Base-by-base conservation (phyloP, 352 stramenopile genomes). In the Pythium coloratum region DNA sequence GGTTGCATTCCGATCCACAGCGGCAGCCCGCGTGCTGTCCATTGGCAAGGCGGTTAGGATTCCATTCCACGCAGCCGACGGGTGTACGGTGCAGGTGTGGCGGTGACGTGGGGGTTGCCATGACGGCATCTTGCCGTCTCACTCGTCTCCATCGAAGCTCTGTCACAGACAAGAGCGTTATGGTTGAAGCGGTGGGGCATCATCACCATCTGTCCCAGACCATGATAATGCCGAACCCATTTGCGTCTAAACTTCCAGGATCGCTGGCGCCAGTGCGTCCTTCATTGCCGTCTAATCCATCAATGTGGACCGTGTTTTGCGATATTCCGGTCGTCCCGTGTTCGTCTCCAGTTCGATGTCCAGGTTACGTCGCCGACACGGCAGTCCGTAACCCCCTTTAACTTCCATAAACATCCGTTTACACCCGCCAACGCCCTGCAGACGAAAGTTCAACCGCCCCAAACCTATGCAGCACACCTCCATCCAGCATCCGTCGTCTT, bases 321-420 rank as follows among this genome's bases (percentile, higher is more conserved):
- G 46, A 64, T 33, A 66, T 57, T 55, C 38, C 42, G 60, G 42
- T 61, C 49, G 28, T 59, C 24, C 53, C 51, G 14, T 20, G 47
- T 71, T 71, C 65, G 65, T 71, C 58, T 71, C 51, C 65, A 71
- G 32, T 28, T 55, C 42, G 34, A 30, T n/a, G 16, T 38, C 7
- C 9, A 42, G 24, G n/a, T 28, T 55, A 18, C 26, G 42, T 14
- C n/a, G n/a, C 51, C 9, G 38, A 60, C 50, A 67, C 59, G 59
- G 36, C 24, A 56, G 47, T 32, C 32, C 0, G 14, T 60, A 69
- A 73, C 67, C 28, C 62, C 40, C 55, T 30, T 26, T 51, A 59
- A 69, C 67, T 14, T 55, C 38, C 57, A 12, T 44, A 57, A 33
- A 73, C 67, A 13, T 32, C 60, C 54, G 7, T 36, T 49, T 38